A percentile compares a stretch with the other conserved stretches of the same genome.
These are phyloP conservation scores for Neurospora sp. DNA, from an alignment of 495 filamentous ascomycete genomes.

Conservation along the genomic window DNA sequence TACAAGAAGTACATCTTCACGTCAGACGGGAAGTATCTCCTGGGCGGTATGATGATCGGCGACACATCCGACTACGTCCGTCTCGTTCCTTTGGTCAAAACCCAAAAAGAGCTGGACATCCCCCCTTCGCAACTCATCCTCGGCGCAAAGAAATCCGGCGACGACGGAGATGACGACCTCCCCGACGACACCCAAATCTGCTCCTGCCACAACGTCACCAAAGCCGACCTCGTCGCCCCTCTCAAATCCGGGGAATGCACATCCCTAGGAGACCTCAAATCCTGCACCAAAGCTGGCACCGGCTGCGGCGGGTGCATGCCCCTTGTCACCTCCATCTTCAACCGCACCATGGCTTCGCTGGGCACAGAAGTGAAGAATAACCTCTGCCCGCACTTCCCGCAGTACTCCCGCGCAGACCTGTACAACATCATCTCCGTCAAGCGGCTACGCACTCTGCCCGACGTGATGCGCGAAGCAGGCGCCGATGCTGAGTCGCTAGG, in stretches of 20 bases:
- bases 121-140: slow-evolving; percentile 87
- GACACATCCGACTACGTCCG: slow-evolving; percentile 94
- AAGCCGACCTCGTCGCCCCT: slow-evolving; percentile 64
- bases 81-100: slow-evolving; percentile 88
- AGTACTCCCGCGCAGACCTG: slow-evolving; percentile 76
- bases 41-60: slow-evolving; percentile 98
- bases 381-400: slow-evolving; percentile 71
- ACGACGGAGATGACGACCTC: slow-evolving; percentile 25
- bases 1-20: slow-evolving; percentile 98
- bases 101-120: slow-evolving; percentile 70
- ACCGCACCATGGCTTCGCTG: slow-evolving; percentile 81
- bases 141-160: slow-evolving; percentile 49
- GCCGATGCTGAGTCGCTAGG: slow-evolving; percentile 66
- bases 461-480: slow-evolving; percentile 77
- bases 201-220: slow-evolving; percentile 93
- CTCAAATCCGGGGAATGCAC: slow-evolving; percentile 81
- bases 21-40: slow-evolving; percentile 80
- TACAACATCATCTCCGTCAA: slow-evolving; percentile 87
- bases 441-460: slow-evolving; percentile 60
- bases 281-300: slow-evolving; percentile 90
- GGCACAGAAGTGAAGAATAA: slow-evolving; percentile 87
- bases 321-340: slow-evolving; percentile 86
- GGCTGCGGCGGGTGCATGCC: slow-evolving; percentile 95
- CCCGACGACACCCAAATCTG: slow-evolving; percentile 87
- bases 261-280: slow-evolving; percentile 77